Conservation (phyloP, 2,329 filamentous ascomycete genomes). For the Thermomyces lanuginosus region DNA sequence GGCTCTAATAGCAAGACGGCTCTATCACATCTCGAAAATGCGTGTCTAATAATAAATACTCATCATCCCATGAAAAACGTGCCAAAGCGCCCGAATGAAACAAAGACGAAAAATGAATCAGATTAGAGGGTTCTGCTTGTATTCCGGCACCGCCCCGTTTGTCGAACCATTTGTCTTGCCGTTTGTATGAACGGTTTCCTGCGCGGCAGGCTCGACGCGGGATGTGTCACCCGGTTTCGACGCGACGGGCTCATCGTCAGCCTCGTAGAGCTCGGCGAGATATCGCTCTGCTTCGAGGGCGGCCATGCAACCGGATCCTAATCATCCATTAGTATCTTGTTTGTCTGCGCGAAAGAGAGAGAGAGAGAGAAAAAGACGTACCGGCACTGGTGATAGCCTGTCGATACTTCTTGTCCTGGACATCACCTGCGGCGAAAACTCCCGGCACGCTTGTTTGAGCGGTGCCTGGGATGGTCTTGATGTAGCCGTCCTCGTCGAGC, state of each 20-base stretch:
- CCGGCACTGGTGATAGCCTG: conserved; percentile 96
- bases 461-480: conserved; percentile 75
- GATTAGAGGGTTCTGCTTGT: conserved; percentile 47
- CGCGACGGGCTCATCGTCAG: conserved; percentile 22
- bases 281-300: conserved; percentile 93
- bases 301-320: conserved; percentile 85
- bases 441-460: conserved; percentile 76
- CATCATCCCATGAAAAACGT: too few species aligned
- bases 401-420: conserved; percentile 95
- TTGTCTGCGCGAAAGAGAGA: not conserved
- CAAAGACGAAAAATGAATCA: conserved; percentile 18
- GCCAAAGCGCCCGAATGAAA: not conserved
- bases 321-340: conserved; percentile 9
- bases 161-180: conserved; percentile 3
- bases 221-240: conserved; percentile 34
- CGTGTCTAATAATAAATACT: too few species aligned
- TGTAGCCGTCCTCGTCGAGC: conserved; percentile 79
- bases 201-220: conserved; percentile 13
- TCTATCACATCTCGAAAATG: too few species aligned
- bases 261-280: conserved; percentile 57
- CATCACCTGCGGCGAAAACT: conserved; percentile 91
- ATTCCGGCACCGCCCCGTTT: conserved; percentile 33
- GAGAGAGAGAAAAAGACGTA: conserved; percentile 31
- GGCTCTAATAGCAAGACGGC: too few species aligned
- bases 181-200: conserved; percentile 1